phyloP scores from a whole-genome alignment of 2,329 filamentous ascomycete genomes.

The Cryoendolithus antarcticus region DNA sequence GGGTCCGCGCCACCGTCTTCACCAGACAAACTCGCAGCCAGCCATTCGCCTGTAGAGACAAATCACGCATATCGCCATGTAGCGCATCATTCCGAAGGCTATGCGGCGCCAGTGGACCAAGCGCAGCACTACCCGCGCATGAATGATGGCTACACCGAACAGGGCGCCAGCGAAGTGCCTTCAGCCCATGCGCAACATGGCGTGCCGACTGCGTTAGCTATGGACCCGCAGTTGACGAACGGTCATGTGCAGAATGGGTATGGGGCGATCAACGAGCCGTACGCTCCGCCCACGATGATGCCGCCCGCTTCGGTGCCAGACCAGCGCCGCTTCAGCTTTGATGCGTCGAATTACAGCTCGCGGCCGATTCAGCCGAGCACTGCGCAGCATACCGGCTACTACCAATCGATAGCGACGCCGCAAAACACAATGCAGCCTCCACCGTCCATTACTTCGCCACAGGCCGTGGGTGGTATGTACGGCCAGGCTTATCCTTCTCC shows the following conservation, averaged over 20 bases:
- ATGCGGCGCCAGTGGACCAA: background rate
- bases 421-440: constrained; percentile 18
- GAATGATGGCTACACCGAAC: no score
- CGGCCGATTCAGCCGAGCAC: no score
- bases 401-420: no score
- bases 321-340: constrained; percentile 13
- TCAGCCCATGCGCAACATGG: no score
- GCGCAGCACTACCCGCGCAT: no score
- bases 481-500: constrained; percentile 12
- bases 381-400: no score
- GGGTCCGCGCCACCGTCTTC: constrained; percentile 8
- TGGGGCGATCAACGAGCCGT: constrained; percentile 2
- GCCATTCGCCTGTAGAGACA: constrained; percentile 9
- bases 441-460: constrained; percentile 11
- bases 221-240: constrained; percentile 3
- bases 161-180: no score
- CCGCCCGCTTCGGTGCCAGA: constrained; percentile 4
- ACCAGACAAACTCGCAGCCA: constrained; percentile 8
- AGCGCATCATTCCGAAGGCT: constrained; percentile 1
- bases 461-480: constrained; percentile 9
- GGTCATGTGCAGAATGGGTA: background rate
- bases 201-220: background rate
- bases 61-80: background rate
- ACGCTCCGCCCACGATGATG: constrained; percentile 3
- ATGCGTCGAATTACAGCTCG: constrained; percentile 5